Evolutionary conservation across 352 stramenopile genomes (phyloP), one percentile per base, ranked within the genome.

Genomic region (Phytophthora aleatoria): DNA sequence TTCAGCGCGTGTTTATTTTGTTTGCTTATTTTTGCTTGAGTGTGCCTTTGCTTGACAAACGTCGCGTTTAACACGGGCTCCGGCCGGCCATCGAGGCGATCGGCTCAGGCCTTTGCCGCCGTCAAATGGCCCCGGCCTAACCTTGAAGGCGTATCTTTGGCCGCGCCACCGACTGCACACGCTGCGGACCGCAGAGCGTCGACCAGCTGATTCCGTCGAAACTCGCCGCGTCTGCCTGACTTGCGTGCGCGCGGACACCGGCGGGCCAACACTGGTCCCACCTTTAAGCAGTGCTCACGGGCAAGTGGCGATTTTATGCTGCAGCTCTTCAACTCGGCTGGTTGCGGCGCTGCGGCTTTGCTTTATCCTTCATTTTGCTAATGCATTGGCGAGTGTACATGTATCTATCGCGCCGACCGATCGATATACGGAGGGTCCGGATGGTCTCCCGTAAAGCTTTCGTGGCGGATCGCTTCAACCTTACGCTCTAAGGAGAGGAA

Each of bases 131-230:
- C 20, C 20, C 20, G 20, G 20, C 20, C 20, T 20, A 20, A 20
- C 20, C 20, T 20, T 20, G 20, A 20, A 38, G 12, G 12, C 12
- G 39, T 24, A 36, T 56, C 26, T 60, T 60, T 52, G 0, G n/a
- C 9, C 26, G 6, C 44, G 44, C 43, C 44, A 62, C 55, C 55
- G 36, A 62, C 55, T 62, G 44, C 24, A 62, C 55, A 55, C 15
- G 20, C 8, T 30, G 2, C 26, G 11, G n/a, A 26, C 31, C 44
- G 20, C 20, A 1, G 20, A 62, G 13, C 55, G 33, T 54, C 54
- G 43, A 61, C 55, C 55, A 62, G 55, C 30, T 54, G 55, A 55
- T 24, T 54, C 33, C 33, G 33, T 13, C 33, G 33, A 38, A 38
- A 9, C 33, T 42, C 33, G 49, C 9, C 3, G 20, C 20, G 42